Conservation (phyloP, 2,329 filamentous ascomycete genomes). For the Exserohilum turcica region DNA sequence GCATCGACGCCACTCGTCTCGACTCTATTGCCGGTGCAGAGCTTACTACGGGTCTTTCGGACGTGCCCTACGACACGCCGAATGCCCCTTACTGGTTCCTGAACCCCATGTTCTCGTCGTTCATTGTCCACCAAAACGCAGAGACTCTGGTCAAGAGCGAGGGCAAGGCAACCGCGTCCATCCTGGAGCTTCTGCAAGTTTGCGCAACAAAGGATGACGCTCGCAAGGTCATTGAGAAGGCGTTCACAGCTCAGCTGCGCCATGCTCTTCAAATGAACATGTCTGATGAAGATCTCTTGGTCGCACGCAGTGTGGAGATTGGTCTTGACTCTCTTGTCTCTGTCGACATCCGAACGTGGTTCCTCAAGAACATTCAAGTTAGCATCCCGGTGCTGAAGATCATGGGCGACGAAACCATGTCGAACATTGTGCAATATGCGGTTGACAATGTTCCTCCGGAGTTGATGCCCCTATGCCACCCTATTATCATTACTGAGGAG, state of each 20-base stretch:
- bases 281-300: not conserved
- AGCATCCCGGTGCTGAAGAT: constrained; percentile 57
- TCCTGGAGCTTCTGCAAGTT: not conserved
- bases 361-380: constrained; percentile 52
- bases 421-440: too few relatives aligned
- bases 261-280: not conserved
- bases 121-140: not conserved
- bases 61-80: not conserved
- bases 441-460: too few relatives aligned
- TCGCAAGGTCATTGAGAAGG: not conserved
- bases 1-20: constrained; percentile 9
- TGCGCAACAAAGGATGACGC: not conserved
- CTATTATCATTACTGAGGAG: too few relatives aligned
- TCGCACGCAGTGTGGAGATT: not conserved
- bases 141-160: not conserved
- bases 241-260: not conserved
- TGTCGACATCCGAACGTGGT: constrained; percentile 55
- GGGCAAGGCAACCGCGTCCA: not conserved
- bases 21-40: not conserved
- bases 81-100: not conserved
- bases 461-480: too few relatives aligned
- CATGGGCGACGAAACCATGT: constrained; percentile 29
- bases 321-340: constrained; percentile 49
- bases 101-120: not conserved
- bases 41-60: constrained; percentile 4